phyloP scores from a whole-genome alignment of 345 rosid species.

The Jatropha curcas region DNA sequence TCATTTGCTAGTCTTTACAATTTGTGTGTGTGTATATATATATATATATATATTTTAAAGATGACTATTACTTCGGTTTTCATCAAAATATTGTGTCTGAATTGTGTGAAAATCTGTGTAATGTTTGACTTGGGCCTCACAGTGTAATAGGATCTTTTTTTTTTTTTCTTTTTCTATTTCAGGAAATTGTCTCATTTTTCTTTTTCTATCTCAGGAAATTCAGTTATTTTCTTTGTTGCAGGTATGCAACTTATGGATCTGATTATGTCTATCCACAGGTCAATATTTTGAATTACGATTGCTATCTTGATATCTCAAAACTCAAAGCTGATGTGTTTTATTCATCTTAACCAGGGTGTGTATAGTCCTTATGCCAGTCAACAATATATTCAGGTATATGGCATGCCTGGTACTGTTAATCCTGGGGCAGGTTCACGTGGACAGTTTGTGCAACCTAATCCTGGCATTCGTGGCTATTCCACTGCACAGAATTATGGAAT shows the following conservation, averaged over 20 bases:
- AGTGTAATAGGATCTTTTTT: background rate
- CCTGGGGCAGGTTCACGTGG: slow-evolving; percentile 28
- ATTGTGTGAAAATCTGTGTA: background rate
- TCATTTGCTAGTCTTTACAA: too few relatives aligned
- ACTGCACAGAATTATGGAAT: slow-evolving; percentile 22
- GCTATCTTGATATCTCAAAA: background rate
- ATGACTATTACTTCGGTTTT: background rate
- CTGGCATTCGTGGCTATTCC: slow-evolving; percentile 28
- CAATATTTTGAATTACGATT: slow-evolving; percentile 3
- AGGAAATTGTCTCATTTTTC: too few relatives aligned
- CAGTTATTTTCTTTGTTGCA: slow-evolving; percentile 24
- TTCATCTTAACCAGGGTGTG: slow-evolving; percentile 24
- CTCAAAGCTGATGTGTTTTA: background rate
- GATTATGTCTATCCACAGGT: slow-evolving; percentile 39
- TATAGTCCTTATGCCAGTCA: slow-evolving; percentile 38
- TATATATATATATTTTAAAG: too few relatives aligned
- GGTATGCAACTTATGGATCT: slow-evolving; percentile 38
- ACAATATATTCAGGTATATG: slow-evolving; percentile 33
- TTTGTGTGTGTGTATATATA: too few relatives aligned
- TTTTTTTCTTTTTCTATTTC: background rate
- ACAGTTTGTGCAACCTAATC: slow-evolving; percentile 28
- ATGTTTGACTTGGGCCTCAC: background rate
- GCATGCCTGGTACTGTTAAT: slow-evolving; percentile 24
- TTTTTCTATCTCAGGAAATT: slow-evolving; percentile 1
- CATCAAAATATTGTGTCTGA: background rate